Percentiles rank a stretch among this genome's conserved stretches.
Evolutionary conservation across 2,329 filamentous ascomycete species (phyloP).

Genomic region (Aspergillus ochraceoroseus): DNA sequence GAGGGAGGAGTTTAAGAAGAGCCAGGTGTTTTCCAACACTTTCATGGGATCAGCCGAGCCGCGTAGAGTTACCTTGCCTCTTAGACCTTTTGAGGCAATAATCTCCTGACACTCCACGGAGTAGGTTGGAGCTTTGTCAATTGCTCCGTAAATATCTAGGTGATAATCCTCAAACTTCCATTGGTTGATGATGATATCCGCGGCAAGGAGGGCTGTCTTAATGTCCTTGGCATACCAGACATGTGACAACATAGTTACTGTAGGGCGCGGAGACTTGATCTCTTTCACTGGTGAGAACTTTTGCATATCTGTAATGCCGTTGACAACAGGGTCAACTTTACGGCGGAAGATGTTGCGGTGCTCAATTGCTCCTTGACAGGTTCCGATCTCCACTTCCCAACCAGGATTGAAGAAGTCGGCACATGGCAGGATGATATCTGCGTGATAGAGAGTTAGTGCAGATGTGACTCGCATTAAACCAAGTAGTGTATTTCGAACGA

Average conservation of each 20-base stretch:
- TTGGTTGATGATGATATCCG: constrained; percentile 61
- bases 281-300: constrained; percentile 57
- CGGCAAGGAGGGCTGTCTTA: constrained; percentile 59
- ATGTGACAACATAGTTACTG: constrained; percentile 62
- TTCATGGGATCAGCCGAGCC: constrained; percentile 55
- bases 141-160: constrained; percentile 59
- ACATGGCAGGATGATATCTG: constrained; percentile 56
- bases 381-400: constrained; percentile 60
- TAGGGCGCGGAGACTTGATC: constrained; percentile 55
- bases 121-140: constrained; percentile 59
- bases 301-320: constrained; percentile 61
- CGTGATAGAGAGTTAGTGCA: constrained; percentile 49
- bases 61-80: constrained; percentile 49
- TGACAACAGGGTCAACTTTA: constrained; percentile 61
- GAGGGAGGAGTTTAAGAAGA: constrained; percentile 49
- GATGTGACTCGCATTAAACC: constrained; percentile 48
- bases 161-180: constrained; percentile 63
- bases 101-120: constrained; percentile 56
- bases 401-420: constrained; percentile 60
- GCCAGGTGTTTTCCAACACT: constrained; percentile 54
- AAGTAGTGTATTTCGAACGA: constrained; percentile 48
- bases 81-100: constrained; percentile 53
- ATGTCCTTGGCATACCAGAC: constrained; percentile 55
- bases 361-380: constrained; percentile 52
- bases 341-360: constrained; percentile 55